These are phyloP conservation scores for Botrytis fragariae DNA, from an alignment of 2,329 filamentous ascomycete genomes.

Conservation along the genomic window DNA sequence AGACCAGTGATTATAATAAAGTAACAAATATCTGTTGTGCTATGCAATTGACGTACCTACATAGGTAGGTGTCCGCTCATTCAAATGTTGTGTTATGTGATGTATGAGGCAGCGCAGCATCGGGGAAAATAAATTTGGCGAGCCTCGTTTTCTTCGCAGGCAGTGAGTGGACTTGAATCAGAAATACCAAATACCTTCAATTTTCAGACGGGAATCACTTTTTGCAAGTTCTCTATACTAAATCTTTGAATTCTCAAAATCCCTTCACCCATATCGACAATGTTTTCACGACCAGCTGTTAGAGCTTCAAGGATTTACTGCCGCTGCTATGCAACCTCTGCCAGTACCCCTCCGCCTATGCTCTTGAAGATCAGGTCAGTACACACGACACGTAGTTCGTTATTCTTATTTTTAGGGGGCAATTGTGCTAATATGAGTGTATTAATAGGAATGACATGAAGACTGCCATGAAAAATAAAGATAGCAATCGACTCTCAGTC, in stretches of 20 bases:
- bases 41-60: neutral
- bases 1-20: neutral
- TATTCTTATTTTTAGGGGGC: neutral
- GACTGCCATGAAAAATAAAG: conserved; percentile 63
- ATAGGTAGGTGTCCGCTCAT: neutral
- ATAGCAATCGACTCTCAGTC: conserved; percentile 62
- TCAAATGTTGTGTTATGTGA: conserved; percentile 4
- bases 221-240: neutral
- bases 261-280: conserved; percentile 9
- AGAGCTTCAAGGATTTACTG: conserved; percentile 31
- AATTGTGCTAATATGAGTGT: neutral
- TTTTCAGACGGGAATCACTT: neutral
- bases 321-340: conserved; percentile 33
- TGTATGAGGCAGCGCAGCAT: neutral
- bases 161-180: conserved; percentile 3
- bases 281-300: conserved; percentile 28
- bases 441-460: conserved; percentile 54
- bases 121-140: conserved; percentile 9
- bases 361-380: conserved; percentile 40
- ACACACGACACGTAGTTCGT: neutral
- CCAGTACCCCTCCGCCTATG: conserved; percentile 37
- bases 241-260: neutral
- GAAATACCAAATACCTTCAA: neutral
- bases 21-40: neutral
- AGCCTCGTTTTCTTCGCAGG: conserved; percentile 7